Base-by-base conservation (phyloP, 2,329 filamentous ascomycete species). In the Fusarium beomiforme region DNA sequence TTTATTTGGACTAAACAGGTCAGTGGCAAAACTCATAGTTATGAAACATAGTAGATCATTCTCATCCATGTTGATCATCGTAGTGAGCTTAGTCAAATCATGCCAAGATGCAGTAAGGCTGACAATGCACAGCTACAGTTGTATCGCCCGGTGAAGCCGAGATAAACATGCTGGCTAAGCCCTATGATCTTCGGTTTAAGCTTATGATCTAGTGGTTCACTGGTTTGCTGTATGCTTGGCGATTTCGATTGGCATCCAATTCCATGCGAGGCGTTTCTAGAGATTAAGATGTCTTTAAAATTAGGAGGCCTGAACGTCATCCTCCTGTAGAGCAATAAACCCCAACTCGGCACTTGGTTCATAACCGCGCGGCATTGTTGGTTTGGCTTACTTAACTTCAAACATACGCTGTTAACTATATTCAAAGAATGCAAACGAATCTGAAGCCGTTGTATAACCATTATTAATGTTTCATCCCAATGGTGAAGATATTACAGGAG, bases 141-240 rank as follows among this genome's bases (percentile, higher is more conserved):
- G 29, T 26, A 46, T 59, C 17, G 36, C 43, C 29, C 42, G 42
- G 64, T 33, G 42, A 62, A 67, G 39, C 63, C 63, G 64, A 67
- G 62, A 61, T 54, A 49, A 41, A 60, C 56, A 49, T 41, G 26
- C 31, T 44, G 29, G 55, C 33, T 36, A 31, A 51, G 53, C 60
- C 54, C 33, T 37, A 26, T 23, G 33, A 50, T 50, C 29, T 42
- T 33, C n/a, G 31, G 31, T 51, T 36, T 49, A 17, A 23, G n/a
- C 51, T 43, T 13, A 41, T 23, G 34, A 42, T 13, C 29, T 33
- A 39, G 33, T 19, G 31, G 46, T 33, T 46, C 13, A 59, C 69
- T 69, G 47, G 49, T 60, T 24, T 16, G 13, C 21, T 16, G 19
- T 21, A 29, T 33, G 21, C 58, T 57, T 10, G 31, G 37, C 37